A percentile compares a stretch with the other conserved stretches of the same genome.
These are phyloP conservation scores for Trametes maxima DNA, from an alignment of 768 basidiomycete species.

Conservation along the genomic window DNA sequence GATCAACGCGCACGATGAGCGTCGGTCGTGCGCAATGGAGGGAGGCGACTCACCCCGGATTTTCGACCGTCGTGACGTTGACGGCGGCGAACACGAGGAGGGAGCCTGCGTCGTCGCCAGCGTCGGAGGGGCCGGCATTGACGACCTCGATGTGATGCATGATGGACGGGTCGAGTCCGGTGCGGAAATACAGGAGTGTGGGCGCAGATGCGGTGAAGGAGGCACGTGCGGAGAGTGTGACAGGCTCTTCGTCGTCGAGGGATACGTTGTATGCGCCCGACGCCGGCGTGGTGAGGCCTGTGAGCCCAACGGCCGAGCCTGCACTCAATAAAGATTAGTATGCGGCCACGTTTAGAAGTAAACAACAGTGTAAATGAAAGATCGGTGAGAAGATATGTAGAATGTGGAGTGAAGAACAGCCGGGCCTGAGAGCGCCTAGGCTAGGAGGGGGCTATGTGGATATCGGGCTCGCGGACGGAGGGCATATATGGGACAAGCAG, in stretches of 20 bases:
- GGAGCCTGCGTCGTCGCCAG: slow-evolving; percentile 31
- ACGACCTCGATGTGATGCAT: slow-evolving; percentile 54
- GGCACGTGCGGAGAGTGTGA: slow-evolving; percentile 43
- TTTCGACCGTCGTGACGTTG: slow-evolving; percentile 46
- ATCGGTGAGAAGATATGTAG: neutral
- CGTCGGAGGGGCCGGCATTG: slow-evolving; percentile 50
- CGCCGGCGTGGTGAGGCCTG: slow-evolving; percentile 58
- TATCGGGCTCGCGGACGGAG: neutral
- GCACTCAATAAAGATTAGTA: slow-evolving; percentile 7
- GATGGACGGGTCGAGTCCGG: slow-evolving; percentile 54
- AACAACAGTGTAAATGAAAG: neutral
- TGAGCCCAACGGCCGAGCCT: slow-evolving; percentile 66
- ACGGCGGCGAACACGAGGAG: slow-evolving; percentile 49
- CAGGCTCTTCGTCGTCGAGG: slow-evolving; percentile 42
- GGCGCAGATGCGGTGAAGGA: slow-evolving; percentile 51
- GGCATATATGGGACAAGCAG: slow-evolving; percentile 8
- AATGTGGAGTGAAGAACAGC: neutral
- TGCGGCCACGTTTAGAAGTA: neutral
- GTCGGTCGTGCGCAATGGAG: neutral
- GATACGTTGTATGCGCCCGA: slow-evolving; percentile 62
- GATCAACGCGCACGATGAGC: slow-evolving; percentile 3
- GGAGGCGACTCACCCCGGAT: slow-evolving; percentile 36
- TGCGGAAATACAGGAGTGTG: slow-evolving; percentile 64
- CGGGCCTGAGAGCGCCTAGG: neutral
- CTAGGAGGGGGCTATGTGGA: slow-evolving; percentile 15